phyloP scores from a whole-genome alignment of 441 rosid genomes.

The Gossypium trilobum region DNA sequence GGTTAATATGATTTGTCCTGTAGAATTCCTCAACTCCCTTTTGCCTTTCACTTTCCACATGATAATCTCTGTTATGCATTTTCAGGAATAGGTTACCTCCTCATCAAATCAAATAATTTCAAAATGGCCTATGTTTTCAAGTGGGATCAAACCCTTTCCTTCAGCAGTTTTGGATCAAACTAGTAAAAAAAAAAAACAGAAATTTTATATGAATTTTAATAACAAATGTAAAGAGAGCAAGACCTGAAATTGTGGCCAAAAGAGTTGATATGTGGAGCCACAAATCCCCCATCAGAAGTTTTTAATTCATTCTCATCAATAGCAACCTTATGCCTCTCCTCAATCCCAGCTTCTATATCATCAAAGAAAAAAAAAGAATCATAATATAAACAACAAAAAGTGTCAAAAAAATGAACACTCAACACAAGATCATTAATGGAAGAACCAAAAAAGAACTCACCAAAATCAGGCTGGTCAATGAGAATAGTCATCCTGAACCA shows the following conservation, averaged over 20 bases:
- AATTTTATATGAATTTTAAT: not conserved
- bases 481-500: constrained; percentile 33
- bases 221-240: not conserved
- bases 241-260: constrained; percentile 61
- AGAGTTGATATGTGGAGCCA: constrained; percentile 35
- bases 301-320: constrained; percentile 23
- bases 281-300: constrained; percentile 31
- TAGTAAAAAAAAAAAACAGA: not conserved
- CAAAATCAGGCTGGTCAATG: constrained; percentile 31
- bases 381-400: not conserved
- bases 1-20: constrained; percentile 59
- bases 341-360: constrained; percentile 22
- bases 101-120: not conserved
- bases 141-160: not conserved
- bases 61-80: constrained; percentile 46
- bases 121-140: not conserved
- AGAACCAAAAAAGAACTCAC: constrained; percentile 16
- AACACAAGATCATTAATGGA: not conserved
- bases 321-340: constrained; percentile 24
- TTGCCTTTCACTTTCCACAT: constrained; percentile 58
- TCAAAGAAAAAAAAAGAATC: not conserved
- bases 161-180: not conserved
- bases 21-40: constrained; percentile 66
- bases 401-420: not conserved
- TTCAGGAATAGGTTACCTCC: not conserved